Evolutionary conservation across 2,329 filamentous ascomycete species (phyloP).

Genomic region (Furcasterigmium furcatum): DNA sequence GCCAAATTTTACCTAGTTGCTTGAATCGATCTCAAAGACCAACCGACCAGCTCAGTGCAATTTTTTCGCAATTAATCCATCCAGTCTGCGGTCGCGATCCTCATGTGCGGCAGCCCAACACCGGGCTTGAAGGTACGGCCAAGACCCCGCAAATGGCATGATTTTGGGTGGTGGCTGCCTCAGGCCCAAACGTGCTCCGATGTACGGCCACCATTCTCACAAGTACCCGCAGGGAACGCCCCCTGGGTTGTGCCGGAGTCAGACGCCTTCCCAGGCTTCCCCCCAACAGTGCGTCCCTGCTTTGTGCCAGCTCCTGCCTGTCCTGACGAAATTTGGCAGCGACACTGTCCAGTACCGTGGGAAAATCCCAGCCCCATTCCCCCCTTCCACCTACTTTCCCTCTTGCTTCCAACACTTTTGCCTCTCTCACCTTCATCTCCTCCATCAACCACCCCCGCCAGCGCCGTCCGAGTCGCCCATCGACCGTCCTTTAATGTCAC

Average conservation of each 20-base stretch:
- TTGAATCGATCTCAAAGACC: background rate
- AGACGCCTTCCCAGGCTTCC: constrained; percentile 8
- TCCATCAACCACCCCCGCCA: constrained; percentile 8
- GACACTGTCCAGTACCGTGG: background rate
- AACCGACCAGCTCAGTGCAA: background rate
- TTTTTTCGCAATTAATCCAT: background rate
- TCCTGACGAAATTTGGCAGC: constrained; percentile 13
- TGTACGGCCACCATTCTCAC: constrained; percentile 10
- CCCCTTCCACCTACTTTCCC: constrained; percentile 11
- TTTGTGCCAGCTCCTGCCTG: constrained; percentile 6
- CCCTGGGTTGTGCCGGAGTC: constrained; percentile 4
- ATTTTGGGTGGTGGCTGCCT: constrained; percentile 5
- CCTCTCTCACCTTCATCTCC: constrained; percentile 9
- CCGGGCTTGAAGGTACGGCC: background rate
- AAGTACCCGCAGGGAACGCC: constrained; percentile 6
- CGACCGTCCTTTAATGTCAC: constrained; percentile 13
- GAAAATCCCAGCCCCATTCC: constrained; percentile 20
- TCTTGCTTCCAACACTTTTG: constrained; percentile 7
- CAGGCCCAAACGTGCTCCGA: constrained; percentile 11
- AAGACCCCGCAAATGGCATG: background rate
- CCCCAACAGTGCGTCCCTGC: constrained; percentile 9
- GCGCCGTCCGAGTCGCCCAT: constrained; percentile 5
- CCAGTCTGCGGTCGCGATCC: background rate
- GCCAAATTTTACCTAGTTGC: background rate
- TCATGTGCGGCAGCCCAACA: background rate